Conservation (phyloP, 306 rosid genomes). For the Gleditsia sinensis region DNA sequence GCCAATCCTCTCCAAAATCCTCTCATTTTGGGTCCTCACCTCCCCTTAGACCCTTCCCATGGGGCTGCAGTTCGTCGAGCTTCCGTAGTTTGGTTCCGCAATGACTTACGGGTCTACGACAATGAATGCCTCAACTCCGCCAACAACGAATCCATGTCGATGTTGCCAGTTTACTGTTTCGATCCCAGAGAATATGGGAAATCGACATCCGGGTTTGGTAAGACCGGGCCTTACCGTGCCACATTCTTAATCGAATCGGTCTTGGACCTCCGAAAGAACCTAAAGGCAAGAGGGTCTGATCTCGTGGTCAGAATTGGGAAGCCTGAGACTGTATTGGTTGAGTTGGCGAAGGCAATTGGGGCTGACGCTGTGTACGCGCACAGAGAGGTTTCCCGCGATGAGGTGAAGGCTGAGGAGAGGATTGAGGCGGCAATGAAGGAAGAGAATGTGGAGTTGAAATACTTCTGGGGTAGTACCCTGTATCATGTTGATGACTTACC, state of each 20-base stretch:
- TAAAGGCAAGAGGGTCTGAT: constrained; percentile 83
- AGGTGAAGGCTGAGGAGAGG: constrained; percentile 77
- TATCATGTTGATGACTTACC: constrained; percentile 88
- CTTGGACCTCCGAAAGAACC: constrained; percentile 68
- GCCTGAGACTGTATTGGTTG: constrained; percentile 76
- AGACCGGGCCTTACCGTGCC: constrained; percentile 83
- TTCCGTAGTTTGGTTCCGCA: constrained; percentile 89
- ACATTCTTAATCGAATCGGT: constrained; percentile 78
- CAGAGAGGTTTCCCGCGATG: constrained; percentile 83
- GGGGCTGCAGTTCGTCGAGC: constrained; percentile 87
- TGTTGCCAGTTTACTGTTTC: constrained; percentile 88
- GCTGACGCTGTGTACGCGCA: constrained; percentile 84
- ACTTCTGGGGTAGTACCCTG: constrained; percentile 94
- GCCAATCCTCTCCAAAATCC: constrained; percentile 78
- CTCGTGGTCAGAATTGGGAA: constrained; percentile 83
- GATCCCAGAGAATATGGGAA: constrained; percentile 89
- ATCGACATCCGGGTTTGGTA: constrained; percentile 87
- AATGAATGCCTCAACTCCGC: constrained; percentile 83
- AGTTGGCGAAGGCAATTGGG: constrained; percentile 81
- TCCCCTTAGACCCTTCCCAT: constrained; percentile 76
- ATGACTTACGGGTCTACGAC: constrained; percentile 83
- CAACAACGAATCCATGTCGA: constrained; percentile 74
- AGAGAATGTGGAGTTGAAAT: constrained; percentile 85
- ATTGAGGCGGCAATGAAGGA: constrained; percentile 77
- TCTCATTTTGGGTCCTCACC: constrained; percentile 67